Conservation (phyloP, 2,329 filamentous ascomycete species). For the Talaromyces atroroseus region DNA sequence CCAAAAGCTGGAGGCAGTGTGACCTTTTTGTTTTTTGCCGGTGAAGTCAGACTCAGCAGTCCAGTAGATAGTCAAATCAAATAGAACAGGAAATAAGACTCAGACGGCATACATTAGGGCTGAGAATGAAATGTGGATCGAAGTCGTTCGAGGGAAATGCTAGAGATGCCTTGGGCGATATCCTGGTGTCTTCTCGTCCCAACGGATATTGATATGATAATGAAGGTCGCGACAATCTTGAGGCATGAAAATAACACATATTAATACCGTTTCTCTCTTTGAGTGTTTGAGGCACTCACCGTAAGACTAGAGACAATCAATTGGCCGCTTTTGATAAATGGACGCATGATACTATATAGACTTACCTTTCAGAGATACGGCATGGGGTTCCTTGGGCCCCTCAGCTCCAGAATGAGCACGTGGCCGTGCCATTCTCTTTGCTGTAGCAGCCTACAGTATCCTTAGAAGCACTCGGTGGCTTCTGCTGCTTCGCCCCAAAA, state of each 20-base stretch:
- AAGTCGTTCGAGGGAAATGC: slow-evolving; percentile 57
- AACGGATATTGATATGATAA: slow-evolving; percentile 42
- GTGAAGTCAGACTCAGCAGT: slow-evolving; percentile 14
- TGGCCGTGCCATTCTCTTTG: slow-evolving; percentile 34
- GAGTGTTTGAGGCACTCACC: slow-evolving; percentile 25
- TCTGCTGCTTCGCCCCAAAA: not conserved
- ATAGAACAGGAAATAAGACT: not conserved
- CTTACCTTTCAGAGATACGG: slow-evolving; percentile 67
- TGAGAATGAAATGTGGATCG: slow-evolving; percentile 52
- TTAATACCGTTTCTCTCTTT: not conserved
- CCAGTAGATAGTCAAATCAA: not conserved
- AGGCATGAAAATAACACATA: not conserved
- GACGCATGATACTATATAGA: slow-evolving; percentile 5
- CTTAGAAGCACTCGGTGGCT: not conserved
- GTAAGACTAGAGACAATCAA: slow-evolving; percentile 29
- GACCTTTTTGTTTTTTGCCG: slow-evolving; percentile 41
- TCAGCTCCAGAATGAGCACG: slow-evolving; percentile 40
- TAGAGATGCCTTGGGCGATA: slow-evolving; percentile 62
- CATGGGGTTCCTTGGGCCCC: slow-evolving; percentile 65
- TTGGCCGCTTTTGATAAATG: slow-evolving; percentile 11
- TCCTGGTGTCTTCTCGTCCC: slow-evolving; percentile 42
- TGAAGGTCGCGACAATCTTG: slow-evolving; percentile 68
- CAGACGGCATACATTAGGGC: slow-evolving; percentile 42
- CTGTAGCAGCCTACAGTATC: not conserved
- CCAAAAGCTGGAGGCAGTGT: slow-evolving; percentile 88